phyloP scores from a whole-genome alignment of 1,284 basidiomycete species.

The Sparassis latifolia region DNA sequence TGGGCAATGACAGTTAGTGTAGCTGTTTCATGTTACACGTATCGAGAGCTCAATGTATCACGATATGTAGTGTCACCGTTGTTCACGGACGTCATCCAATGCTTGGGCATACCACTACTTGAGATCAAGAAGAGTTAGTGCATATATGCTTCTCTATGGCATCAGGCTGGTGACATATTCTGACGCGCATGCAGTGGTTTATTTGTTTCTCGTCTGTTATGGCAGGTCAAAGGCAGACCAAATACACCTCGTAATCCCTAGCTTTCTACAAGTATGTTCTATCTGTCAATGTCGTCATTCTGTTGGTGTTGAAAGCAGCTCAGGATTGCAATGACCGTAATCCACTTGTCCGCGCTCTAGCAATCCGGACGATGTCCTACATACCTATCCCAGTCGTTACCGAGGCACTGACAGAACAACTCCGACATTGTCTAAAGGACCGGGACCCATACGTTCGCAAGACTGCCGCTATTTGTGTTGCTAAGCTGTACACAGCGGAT shows the following conservation, averaged over 20 bases:
- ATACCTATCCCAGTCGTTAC: conserved; percentile 82
- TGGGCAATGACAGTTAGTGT: conserved; percentile 88
- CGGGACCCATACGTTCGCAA: conserved; percentile 94
- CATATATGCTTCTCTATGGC: conserved; percentile 1
- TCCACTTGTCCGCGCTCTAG: conserved; percentile 86
- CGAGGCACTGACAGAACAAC: conserved; percentile 75
- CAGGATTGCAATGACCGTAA: conserved; percentile 91
- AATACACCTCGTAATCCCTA: conserved; percentile 82
- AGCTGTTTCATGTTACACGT: conserved; percentile 7
- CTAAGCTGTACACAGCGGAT: conserved; percentile 85
- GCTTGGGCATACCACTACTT: conserved; percentile 80
- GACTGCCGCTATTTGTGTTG: conserved; percentile 91
- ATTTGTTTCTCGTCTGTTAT: conserved; percentile 90
- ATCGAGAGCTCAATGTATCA: no score
- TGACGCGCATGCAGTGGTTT: conserved; percentile 62
- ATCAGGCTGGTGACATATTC: neutral
- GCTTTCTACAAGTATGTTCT: conserved; percentile 70
- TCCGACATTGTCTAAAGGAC: conserved; percentile 85
- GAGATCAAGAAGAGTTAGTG: conserved; percentile 97
- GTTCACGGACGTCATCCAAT: conserved; percentile 86
- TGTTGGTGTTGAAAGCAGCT: conserved; percentile 10
- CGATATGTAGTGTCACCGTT: conserved; percentile 76
- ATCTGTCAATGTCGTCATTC: neutral
- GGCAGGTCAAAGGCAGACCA: conserved; percentile 84
- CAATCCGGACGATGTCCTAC: conserved; percentile 95